These are phyloP conservation scores for Isabelozyma pseudorhagii DNA, from an alignment of 805 yeast genomes.

Conservation along the genomic window DNA sequence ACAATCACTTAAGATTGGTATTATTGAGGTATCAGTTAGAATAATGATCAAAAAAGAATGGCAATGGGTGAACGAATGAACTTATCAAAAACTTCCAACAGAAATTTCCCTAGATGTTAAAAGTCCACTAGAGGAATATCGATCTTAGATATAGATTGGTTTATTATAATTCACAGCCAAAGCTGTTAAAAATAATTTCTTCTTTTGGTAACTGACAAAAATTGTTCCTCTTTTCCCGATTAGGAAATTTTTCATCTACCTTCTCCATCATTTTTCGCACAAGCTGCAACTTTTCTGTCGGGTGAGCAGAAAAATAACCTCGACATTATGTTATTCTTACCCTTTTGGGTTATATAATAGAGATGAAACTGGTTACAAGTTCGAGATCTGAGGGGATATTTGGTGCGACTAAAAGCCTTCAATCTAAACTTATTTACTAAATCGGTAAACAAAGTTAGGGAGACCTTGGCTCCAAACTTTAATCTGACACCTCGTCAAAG, in stretches of 20 bases:
- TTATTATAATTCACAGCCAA: background rate
- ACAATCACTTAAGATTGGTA: background rate
- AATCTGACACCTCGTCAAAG: background rate
- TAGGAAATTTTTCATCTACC: background rate
- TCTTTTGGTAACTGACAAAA: background rate
- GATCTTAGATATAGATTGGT: background rate
- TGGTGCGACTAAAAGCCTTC: background rate
- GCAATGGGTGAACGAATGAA: background rate
- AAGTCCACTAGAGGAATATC: background rate
- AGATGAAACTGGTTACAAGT: background rate
- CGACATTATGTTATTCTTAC: background rate
- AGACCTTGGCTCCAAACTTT: background rate
- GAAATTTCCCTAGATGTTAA: background rate
- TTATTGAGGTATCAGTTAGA: background rate
- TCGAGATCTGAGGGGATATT: background rate
- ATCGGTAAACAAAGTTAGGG: background rate
- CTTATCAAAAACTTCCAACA: background rate
- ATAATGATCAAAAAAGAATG: background rate
- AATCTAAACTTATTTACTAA: background rate
- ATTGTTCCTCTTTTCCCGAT: background rate
- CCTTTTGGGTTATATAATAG: background rate
- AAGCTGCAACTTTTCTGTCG: background rate
- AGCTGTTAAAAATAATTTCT: background rate
- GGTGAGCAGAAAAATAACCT: background rate
- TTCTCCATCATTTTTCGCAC: background rate